phyloP scores from a whole-genome alignment of 768 basidiomycete species.

The Termitomyces sp. region DNA sequence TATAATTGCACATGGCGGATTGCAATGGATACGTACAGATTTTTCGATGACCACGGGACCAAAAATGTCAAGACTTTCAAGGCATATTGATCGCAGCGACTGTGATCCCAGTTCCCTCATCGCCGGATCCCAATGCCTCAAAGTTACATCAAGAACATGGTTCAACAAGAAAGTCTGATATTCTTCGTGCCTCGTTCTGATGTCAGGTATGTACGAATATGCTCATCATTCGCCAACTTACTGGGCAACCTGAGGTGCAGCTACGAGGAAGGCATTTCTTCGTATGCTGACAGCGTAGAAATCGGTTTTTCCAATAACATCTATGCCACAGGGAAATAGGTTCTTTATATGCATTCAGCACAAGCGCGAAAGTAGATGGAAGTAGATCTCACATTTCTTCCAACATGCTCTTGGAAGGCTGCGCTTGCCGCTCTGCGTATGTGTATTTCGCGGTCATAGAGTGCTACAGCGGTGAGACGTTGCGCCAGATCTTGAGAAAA shows the following conservation, averaged over 20 bases:
- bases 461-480: slow-evolving; percentile 68
- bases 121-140: slow-evolving; percentile 85
- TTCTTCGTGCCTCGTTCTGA: slow-evolving; percentile 56
- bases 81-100: slow-evolving; percentile 66
- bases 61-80: slow-evolving; percentile 48
- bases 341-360: slow-evolving; percentile 41
- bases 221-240: slow-evolving; percentile 32
- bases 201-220: not conserved
- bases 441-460: slow-evolving; percentile 92
- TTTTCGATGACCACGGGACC: slow-evolving; percentile 43
- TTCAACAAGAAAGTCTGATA: slow-evolving; percentile 68
- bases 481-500: slow-evolving; percentile 64
- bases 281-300: slow-evolving; percentile 91
- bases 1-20: not conserved
- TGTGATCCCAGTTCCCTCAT: slow-evolving; percentile 78
- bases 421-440: slow-evolving; percentile 95
- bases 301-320: slow-evolving; percentile 86
- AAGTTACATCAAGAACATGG: slow-evolving; percentile 66
- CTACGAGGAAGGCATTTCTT: slow-evolving; percentile 77
- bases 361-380: not conserved
- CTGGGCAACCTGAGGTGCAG: slow-evolving; percentile 85
- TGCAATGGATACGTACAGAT: slow-evolving; percentile 35
- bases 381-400: slow-evolving; percentile 68
- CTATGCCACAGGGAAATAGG: slow-evolving; percentile 91
- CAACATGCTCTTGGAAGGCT: slow-evolving; percentile 95